phyloP scores from a whole-genome alignment of 495 filamentous ascomycete species.

The Daldinia concentrica region DNA sequence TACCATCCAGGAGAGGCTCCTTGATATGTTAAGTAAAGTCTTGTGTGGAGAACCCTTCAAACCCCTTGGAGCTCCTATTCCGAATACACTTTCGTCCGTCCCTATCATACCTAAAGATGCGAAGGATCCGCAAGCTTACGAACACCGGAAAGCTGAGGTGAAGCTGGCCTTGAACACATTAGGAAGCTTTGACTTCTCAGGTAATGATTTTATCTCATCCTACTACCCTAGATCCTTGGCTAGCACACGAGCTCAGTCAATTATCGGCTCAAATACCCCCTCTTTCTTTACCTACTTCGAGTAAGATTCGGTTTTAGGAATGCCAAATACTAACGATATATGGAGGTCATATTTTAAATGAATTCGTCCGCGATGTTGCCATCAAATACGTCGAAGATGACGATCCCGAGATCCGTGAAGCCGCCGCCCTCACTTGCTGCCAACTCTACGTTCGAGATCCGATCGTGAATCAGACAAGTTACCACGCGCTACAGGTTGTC shows the following conservation, averaged over 20 bases:
- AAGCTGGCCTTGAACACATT: constrained; percentile 91
- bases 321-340: constrained; percentile 28
- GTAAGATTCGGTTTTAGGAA: not conserved
- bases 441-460: constrained; percentile 96
- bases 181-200: constrained; percentile 94
- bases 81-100: constrained; percentile 70
- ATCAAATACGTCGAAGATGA: constrained; percentile 98
- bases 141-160: constrained; percentile 86
- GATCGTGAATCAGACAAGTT: constrained; percentile 96
- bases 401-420: constrained; percentile 91
- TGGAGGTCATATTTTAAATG: constrained; percentile 87
- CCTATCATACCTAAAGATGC: constrained; percentile 88
- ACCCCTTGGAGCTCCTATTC: constrained; percentile 83
- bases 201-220: constrained; percentile 46
- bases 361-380: constrained; percentile 97
- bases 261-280: not conserved
- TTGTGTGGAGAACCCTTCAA: constrained; percentile 91
- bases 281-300: not conserved
- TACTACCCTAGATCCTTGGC: not conserved
- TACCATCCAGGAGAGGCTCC: constrained; percentile 89
- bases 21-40: constrained; percentile 94
- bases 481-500: constrained; percentile 94
- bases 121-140: constrained; percentile 73
- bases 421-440: constrained; percentile 95
- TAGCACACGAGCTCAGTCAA: not conserved